Percentiles rank a stretch among this genome's conserved stretches.
These are phyloP conservation scores for Yamadazyma nakazawae DNA, from an alignment of 805 yeast species.

Conservation along the genomic window DNA sequence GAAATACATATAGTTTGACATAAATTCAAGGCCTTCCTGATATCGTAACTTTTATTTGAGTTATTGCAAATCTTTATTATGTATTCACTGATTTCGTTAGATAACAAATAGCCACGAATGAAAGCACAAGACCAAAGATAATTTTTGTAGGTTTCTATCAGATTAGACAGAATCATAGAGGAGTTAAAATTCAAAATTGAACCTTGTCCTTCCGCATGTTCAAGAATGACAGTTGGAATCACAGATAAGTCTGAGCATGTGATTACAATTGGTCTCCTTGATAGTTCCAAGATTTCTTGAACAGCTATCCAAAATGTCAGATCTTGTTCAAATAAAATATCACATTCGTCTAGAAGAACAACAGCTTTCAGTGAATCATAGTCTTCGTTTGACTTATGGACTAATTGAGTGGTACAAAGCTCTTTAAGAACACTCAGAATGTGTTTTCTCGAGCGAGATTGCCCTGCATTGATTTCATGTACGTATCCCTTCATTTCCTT, in stretches of 20 bases:
- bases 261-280: conserved; percentile 67
- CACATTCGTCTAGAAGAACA: conserved; percentile 83
- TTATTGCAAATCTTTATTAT: conserved; percentile 13
- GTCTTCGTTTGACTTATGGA: conserved; percentile 39
- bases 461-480: conserved; percentile 78
- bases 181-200: conserved; percentile 23
- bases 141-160: conserved; percentile 19
- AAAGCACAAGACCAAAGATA: conserved; percentile 43
- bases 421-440: conserved; percentile 65
- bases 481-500: conserved; percentile 64
- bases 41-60: conserved; percentile 25
- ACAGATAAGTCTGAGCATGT: conserved; percentile 52
- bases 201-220: conserved; percentile 42
- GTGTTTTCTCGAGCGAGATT: conserved; percentile 68
- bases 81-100: conserved; percentile 22
- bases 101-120: conserved; percentile 33
- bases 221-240: conserved; percentile 48
- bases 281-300: conserved; percentile 53
- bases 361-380: conserved; percentile 54
- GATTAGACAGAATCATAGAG: conserved; percentile 1
- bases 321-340: conserved; percentile 73
- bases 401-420: conserved; percentile 78
- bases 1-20: conserved; percentile 41
- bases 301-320: conserved; percentile 77
- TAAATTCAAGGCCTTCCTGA: conserved; percentile 45